Conservation (phyloP, 2,329 filamentous ascomycete genomes). For the Xylaria sp. region DNA sequence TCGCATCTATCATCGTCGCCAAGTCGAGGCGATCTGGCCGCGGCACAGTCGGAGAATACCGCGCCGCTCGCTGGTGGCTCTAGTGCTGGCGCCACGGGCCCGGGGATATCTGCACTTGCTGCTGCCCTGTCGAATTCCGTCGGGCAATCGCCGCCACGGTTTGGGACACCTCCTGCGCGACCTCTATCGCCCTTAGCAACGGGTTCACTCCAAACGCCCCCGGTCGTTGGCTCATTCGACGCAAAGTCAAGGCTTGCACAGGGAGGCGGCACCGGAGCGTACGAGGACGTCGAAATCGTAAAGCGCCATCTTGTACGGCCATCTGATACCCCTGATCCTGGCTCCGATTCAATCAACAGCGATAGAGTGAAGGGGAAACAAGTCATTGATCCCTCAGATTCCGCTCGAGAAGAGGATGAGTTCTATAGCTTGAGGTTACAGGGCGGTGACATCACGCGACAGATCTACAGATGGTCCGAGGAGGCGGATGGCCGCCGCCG, state of each 20-base stretch:
- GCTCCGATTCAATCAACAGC: conserved; percentile 41
- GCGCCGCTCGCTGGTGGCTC: conserved; percentile 70
- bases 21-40: conserved; percentile 48
- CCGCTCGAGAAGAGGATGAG: conserved; percentile 68
- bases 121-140: conserved; percentile 81
- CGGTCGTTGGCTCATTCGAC: conserved; percentile 87
- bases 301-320: conserved; percentile 85
- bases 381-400: conserved; percentile 42
- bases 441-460: conserved; percentile 90
- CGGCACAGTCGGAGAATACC: conserved; percentile 48
- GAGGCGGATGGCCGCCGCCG: conserved; percentile 75
- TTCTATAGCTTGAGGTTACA: conserved; percentile 94
- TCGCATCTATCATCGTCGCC: conserved; percentile 56
- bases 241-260: conserved; percentile 60
- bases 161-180: conserved; percentile 68
- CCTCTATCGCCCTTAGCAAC: conserved; percentile 63
- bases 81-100: conserved; percentile 66
- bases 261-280: conserved; percentile 60
- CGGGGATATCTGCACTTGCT: conserved; percentile 85
- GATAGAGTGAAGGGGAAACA: conserved; percentile 62
- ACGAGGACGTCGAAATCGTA: conserved; percentile 90
- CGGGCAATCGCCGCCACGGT: conserved; percentile 71
- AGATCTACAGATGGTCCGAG: conserved; percentile 96
- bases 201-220: conserved; percentile 59
- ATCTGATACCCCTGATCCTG: conserved; percentile 53